A percentile compares a stretch with the other conserved stretches of the same genome.
phyloP scores from a whole-genome alignment of 768 basidiomycete species.

The Boletus huronensis region DNA sequence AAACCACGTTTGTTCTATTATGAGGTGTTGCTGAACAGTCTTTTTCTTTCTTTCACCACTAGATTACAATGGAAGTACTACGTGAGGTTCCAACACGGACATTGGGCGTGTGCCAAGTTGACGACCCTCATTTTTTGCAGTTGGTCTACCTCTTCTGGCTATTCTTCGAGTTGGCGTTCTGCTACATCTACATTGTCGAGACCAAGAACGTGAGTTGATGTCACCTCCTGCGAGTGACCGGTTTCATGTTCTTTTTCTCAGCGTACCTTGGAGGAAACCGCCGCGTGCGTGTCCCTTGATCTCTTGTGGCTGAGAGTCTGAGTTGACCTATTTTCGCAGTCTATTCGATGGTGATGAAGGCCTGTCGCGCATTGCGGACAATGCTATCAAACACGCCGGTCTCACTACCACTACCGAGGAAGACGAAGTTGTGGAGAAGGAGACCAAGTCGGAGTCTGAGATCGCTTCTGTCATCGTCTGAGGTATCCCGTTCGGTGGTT shows the following conservation, averaged over 20 bases:
- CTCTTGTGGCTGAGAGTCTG: not conserved
- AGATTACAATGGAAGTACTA: slow-evolving; percentile 47
- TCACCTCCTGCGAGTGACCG: not conserved
- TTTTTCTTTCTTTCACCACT: not conserved
- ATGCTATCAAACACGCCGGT: not conserved
- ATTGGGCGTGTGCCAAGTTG: not conserved
- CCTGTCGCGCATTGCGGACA: not conserved
- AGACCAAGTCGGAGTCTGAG: not conserved
- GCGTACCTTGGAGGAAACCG: slow-evolving; percentile 20
- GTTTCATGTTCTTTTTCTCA: not conserved
- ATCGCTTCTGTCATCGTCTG: not conserved
- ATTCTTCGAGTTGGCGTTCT: slow-evolving; percentile 39
- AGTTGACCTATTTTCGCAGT: not conserved
- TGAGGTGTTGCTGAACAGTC: not conserved
- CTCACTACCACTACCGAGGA: not conserved
- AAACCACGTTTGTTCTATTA: not conserved
- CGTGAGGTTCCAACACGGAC: slow-evolving; percentile 19
- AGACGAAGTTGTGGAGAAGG: not conserved
- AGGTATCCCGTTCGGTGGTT: not conserved
- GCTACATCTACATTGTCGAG: slow-evolving; percentile 37
- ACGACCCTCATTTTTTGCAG: not conserved
- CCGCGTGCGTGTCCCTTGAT: slow-evolving; percentile 9
- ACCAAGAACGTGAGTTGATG: slow-evolving; percentile 32
- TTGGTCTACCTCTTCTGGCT: slow-evolving; percentile 39
- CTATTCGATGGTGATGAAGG: slow-evolving; percentile 12